phyloP scores from a whole-genome alignment of 73 alveolate species.

The Blepharisma stoltei region DNA sequence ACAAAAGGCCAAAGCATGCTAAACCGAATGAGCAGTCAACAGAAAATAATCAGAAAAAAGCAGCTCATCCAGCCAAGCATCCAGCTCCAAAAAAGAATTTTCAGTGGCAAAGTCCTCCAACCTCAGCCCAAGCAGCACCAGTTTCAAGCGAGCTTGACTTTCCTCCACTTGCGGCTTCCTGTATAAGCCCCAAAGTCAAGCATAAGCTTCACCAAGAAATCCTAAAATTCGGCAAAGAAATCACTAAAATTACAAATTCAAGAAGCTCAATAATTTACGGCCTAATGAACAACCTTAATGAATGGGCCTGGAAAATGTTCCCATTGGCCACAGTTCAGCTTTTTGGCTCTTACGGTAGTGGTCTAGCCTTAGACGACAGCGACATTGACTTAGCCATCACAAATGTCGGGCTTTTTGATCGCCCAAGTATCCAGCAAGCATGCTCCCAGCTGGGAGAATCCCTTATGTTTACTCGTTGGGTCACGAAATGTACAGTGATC shows the following conservation, averaged over 20 bases:
- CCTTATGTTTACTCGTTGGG: background rate
- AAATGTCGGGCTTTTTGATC: background rate
- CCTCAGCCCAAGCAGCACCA: too few species aligned
- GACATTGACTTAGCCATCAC: background rate
- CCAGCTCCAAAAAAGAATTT: too few species aligned
- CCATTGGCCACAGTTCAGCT: background rate
- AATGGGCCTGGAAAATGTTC: background rate
- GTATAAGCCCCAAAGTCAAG: background rate
- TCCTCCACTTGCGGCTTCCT: too few species aligned
- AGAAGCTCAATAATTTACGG: background rate
- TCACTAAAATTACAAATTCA: background rate
- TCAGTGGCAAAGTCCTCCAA: too few species aligned
- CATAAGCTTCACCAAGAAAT: slow-evolving; percentile 4
- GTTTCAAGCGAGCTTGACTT: too few species aligned
- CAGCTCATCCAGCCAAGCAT: too few species aligned
- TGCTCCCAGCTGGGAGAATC: background rate
- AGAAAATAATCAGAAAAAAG: too few species aligned
- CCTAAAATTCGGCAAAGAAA: background rate
- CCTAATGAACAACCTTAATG: background rate
- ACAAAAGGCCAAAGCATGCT: too few species aligned
- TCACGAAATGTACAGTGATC: background rate
- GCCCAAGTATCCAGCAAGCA: background rate
- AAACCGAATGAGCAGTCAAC: too few species aligned
- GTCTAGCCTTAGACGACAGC: slow-evolving; percentile 7
- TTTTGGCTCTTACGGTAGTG: background rate